Conservation (phyloP, 106 monocot genomes). For the Dioscorea dumetorum region DNA sequence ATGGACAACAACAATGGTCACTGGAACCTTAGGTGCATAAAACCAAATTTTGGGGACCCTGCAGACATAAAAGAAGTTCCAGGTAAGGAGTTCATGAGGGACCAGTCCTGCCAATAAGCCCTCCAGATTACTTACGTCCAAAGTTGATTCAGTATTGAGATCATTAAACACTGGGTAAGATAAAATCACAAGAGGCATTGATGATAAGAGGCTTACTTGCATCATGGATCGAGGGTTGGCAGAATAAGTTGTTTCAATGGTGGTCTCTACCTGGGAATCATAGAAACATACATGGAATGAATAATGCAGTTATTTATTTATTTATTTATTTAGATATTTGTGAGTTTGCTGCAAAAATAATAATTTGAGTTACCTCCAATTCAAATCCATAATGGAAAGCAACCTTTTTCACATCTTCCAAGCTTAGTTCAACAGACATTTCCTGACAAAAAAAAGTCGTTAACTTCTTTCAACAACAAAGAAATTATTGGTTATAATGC, state of each 20-base stretch:
- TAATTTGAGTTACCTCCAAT: conserved; percentile 51
- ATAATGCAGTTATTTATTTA: no score
- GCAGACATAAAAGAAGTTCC: no score
- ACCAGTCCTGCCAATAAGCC: no score
- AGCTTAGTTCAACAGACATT: conserved; percentile 90
- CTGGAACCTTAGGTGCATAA: no score
- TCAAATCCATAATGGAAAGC: conserved; percentile 78
- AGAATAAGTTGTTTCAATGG: conserved; percentile 80
- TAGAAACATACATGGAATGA: not conserved
- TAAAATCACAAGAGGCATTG: not conserved
- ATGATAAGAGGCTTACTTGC: conserved; percentile 57
- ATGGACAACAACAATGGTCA: no score
- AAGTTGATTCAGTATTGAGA: no score
- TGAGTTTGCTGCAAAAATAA: not conserved
- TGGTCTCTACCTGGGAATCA: conserved; percentile 63
- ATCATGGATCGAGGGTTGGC: conserved; percentile 87
- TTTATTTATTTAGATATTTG: no score
- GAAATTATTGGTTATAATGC: no score
- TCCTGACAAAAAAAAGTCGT: conserved; percentile 38
- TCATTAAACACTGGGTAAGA: not conserved
- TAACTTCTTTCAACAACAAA: not conserved
- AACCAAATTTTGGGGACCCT: no score
- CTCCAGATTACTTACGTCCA: no score
- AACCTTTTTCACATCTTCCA: conserved; percentile 88
- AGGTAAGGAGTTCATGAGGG: no score